Evolutionary conservation across 495 filamentous ascomycete species (phyloP), one percentile per base, ranked within the genome.

Genomic region (Podospora anserina): DNA sequence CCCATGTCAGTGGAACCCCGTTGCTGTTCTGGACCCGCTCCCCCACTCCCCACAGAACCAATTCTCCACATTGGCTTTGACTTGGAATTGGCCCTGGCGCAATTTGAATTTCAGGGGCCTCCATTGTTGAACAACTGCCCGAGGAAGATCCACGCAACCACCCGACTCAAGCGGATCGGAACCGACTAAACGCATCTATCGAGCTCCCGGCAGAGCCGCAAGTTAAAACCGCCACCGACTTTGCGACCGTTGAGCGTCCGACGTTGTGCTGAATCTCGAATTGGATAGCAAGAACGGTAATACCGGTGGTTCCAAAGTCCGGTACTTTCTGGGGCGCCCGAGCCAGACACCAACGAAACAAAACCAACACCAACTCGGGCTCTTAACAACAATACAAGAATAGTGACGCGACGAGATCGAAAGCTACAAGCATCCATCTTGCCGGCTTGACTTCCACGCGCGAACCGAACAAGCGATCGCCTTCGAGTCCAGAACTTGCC

Each of bases 1-100:
- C 57, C 71, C 68, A 66, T 59, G 39, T 16, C 67, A 69, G 68
- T 64, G 68, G 66, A 63, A 18, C 39, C 39, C 39, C 39, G 39
- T 49, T 49, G 13, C 39, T 49, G 39, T 49, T 49, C 39, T 49
- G 39, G 39, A 49, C 39, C 39, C 39, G 15, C 39, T 49, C 39
- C 39, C 39, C 39, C 39, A 49, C 39, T 49, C 39, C 39, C 39
- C 39, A 13, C 39, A 49, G 39, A 49, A 49, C 13, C 61, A 44
- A 44, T 49, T 15, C 61, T 19, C 61, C 30, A 28, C 60, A 30
- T n/a, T 62, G 19, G 19, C 19, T 19, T 62, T 26, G 26, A 32
- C 2, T 18, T 18, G 59, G 20, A 32, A 18, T 27, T 61, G 28
- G 59, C 5, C 23, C 59, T 18, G 59, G 59, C 39, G 39, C 23